phyloP scores from a whole-genome alignment of 2,329 filamentous ascomycete genomes.

The Exophiala bonariae region DNA sequence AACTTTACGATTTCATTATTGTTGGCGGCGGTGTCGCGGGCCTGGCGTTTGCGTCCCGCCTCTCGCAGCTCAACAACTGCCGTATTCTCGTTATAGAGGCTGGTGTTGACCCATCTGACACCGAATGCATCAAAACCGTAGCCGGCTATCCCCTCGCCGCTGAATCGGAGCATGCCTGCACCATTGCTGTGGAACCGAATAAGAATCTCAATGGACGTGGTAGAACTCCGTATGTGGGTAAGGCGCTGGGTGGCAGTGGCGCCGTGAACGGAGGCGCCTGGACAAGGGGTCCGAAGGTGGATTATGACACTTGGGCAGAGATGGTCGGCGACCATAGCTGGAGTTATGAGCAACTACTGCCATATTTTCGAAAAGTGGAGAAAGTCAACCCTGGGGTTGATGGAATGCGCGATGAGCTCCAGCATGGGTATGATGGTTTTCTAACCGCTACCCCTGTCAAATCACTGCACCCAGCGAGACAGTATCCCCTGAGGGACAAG shows the following conservation, averaged over 20 bases:
- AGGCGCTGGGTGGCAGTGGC: slow-evolving; percentile 43
- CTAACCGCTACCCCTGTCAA: too few species aligned
- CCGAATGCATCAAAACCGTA: slow-evolving; percentile 5
- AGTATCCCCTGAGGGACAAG: slow-evolving; percentile 40
- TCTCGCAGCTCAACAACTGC: slow-evolving; percentile 14
- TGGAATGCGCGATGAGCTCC: slow-evolving; percentile 3
- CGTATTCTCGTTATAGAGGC: slow-evolving; percentile 19
- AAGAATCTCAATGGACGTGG: slow-evolving; percentile 7
- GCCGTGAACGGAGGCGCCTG: slow-evolving; percentile 46
- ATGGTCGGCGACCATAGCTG: slow-evolving; percentile 45
- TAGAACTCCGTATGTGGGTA: slow-evolving; percentile 24
- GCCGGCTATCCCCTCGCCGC: background rate
- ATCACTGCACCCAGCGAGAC: too few species aligned
- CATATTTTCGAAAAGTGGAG: slow-evolving; percentile 48
- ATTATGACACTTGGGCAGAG: slow-evolving; percentile 50
- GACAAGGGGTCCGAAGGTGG: slow-evolving; percentile 41
- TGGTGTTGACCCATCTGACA: slow-evolving; percentile 8
- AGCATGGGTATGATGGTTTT: slow-evolving; percentile 14
- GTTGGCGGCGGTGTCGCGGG: slow-evolving; percentile 21
- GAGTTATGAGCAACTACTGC: slow-evolving; percentile 47
- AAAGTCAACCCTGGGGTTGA: slow-evolving; percentile 10
- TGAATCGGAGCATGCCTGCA: slow-evolving; percentile 7
- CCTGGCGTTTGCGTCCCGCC: slow-evolving; percentile 15
- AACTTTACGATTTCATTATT: slow-evolving; percentile 24
- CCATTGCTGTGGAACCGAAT: slow-evolving; percentile 7